These are phyloP conservation scores for Schizothecium vesticola DNA, from an alignment of 495 filamentous ascomycete genomes.

Conservation along the genomic window DNA sequence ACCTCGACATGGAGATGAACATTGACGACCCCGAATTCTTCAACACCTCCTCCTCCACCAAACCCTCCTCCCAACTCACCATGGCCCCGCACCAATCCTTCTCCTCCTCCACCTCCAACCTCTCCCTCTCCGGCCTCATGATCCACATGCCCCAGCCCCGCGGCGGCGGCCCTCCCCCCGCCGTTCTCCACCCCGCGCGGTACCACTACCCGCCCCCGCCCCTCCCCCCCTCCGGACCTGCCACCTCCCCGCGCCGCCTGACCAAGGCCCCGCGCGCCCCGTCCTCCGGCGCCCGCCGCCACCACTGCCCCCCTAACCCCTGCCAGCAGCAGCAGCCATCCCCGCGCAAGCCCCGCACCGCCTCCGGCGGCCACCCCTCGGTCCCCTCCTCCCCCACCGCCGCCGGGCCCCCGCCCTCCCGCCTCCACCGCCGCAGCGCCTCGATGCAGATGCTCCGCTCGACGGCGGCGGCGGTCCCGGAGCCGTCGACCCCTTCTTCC, in stretches of 20 bases:
- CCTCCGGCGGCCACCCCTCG: constrained; percentile 10
- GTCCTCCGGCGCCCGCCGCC: constrained; percentile 38
- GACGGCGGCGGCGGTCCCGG: not conserved
- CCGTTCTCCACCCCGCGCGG: constrained; percentile 9
- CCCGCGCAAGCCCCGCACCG: constrained; percentile 32
- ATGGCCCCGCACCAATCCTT: not conserved
- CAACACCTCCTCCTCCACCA: not conserved
- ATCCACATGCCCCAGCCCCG: constrained; percentile 33
- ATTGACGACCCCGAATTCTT: constrained; percentile 9
- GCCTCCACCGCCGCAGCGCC: constrained; percentile 21
- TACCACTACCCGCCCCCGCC: constrained; percentile 9
- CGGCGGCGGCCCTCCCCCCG: not conserved
- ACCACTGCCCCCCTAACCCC: constrained; percentile 14
- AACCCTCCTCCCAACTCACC: not conserved
- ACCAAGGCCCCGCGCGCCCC: constrained; percentile 35
- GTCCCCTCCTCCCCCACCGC: constrained; percentile 13
- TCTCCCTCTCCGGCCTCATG: constrained; percentile 27
- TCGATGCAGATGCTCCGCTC: constrained; percentile 25
- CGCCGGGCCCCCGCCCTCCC: constrained; percentile 14
- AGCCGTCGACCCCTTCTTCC: not conserved
- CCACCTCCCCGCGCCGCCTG: constrained; percentile 21
- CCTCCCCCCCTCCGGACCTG: constrained; percentile 9
- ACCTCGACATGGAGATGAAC: constrained; percentile 2
- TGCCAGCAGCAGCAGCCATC: constrained; percentile 11
- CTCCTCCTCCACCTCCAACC: constrained; percentile 2